Base-by-base conservation (phyloP, 805 yeast genomes). In the Ogataea salicorniae region DNA sequence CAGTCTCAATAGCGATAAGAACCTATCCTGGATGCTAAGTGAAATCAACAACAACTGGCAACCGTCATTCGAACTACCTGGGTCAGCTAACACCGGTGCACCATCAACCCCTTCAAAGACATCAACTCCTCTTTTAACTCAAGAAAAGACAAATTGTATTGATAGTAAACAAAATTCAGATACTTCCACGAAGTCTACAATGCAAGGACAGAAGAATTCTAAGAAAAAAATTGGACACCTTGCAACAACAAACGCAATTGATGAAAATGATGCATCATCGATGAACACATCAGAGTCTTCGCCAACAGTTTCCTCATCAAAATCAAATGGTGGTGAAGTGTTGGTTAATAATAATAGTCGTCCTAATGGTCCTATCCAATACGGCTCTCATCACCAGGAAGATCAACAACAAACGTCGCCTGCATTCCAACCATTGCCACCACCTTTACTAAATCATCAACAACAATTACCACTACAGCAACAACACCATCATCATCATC, bases 41-140 rank as follows among this genome's bases (percentile, higher is more conserved):
- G 55, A 49, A 37, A 37, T 52, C 8, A 52, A 49, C 48, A 49
- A 48, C 43, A 52, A 52, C 34, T 52, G 55, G 55, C 47, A 49
- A 34, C 55, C 55, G 6, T 37, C 47, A 13, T 52, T 52, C 47
- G 52, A 49, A n/a, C 42, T 52, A 4, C 42, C 46, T 11, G 11
- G 42, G 34, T 33, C 33, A n/a, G 34, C 17, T 6, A 39, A 41
- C 22, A n/a, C 16, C 2, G 33, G 31, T 2, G 34, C 22, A 20
- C 37, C 22, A 43, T 17, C 40, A 22, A 16, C 37, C 3, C 9
- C 41, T 11, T 36, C 45, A 17, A 31, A 41, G 4, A 43, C 41
- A 16, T 29, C 34, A 5, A 34, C 38, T 20, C 11, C 37, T 2
- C 37, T 37, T 18, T 20, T 34, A 29, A 20, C 15, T 5, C 31